Evolutionary conservation across 306 rosid genomes (phyloP).

Genomic region (Casuarina glauca): DNA sequence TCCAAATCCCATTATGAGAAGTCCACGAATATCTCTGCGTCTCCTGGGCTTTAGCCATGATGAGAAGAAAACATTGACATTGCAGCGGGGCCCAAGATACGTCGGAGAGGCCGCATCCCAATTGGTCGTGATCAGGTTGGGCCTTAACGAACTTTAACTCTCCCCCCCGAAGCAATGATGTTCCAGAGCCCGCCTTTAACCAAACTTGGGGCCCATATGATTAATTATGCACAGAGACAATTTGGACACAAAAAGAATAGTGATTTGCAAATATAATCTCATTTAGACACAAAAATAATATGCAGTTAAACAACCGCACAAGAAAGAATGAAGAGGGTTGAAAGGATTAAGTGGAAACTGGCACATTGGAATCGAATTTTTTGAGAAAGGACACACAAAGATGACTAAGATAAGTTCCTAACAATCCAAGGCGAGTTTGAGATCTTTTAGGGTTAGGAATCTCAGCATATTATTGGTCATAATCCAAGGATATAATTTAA

Average conservation of each 20-base stretch:
- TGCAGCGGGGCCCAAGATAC: slow-evolving; percentile 33
- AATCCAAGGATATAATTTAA: not conserved
- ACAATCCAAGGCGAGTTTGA: slow-evolving; percentile 21
- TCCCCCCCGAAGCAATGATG: slow-evolving; percentile 24
- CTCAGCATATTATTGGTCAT: not conserved
- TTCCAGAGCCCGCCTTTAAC: slow-evolving; percentile 25
- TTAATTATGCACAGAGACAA: no score
- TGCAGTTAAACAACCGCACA: not conserved
- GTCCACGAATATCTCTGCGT: slow-evolving; percentile 10
- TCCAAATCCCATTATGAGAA: not conserved
- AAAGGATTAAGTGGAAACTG: not conserved
- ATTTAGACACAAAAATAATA: not conserved
- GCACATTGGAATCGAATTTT: not conserved
- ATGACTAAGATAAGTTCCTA: no score
- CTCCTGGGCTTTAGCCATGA: slow-evolving; percentile 20
- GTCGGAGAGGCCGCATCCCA: slow-evolving; percentile 49
- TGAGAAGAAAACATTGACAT: slow-evolving; percentile 25
- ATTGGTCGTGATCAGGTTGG: slow-evolving; percentile 36
- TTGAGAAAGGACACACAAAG: no score
- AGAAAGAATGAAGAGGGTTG: not conserved
- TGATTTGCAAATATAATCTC: not conserved
- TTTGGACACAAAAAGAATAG: not conserved
- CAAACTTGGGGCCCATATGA: slow-evolving; percentile 32
- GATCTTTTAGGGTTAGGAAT: slow-evolving; percentile 1
- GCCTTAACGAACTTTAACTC: slow-evolving; percentile 25